These are phyloP conservation scores for Porogramme epimiltina DNA, from an alignment of 1,284 basidiomycete genomes.

Conservation along the genomic window DNA sequence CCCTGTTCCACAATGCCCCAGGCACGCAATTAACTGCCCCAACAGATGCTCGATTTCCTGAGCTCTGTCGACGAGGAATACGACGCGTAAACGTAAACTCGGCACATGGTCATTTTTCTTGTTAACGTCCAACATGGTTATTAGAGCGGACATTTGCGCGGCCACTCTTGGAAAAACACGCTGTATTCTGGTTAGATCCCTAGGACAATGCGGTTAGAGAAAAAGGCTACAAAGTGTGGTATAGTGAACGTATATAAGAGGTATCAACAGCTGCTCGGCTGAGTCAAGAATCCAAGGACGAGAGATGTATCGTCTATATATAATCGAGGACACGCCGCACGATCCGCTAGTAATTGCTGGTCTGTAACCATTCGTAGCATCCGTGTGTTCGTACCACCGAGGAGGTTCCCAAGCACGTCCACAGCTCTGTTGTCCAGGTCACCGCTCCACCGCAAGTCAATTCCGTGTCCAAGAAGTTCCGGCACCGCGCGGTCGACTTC, in stretches of 20 bases:
- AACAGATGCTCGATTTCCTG: slow-evolving; percentile 35
- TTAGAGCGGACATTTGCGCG: no score
- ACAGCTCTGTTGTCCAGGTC: slow-evolving; percentile 4
- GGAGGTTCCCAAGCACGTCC: slow-evolving; percentile 17
- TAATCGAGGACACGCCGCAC: slow-evolving; percentile 1
- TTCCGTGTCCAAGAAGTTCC: slow-evolving; percentile 3
- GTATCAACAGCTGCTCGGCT: no score
- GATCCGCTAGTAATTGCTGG: slow-evolving; percentile 1
- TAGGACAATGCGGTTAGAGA: no score
- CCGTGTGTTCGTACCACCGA: slow-evolving; percentile 6
- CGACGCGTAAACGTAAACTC: slow-evolving; percentile 7
- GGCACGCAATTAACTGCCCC: neutral
- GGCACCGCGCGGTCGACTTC: slow-evolving; percentile 8
- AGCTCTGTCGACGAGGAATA: slow-evolving; percentile 32
- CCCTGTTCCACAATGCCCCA: neutral
- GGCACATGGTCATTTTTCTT: no score
- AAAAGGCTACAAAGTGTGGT: no score
- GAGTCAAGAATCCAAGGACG: slow-evolving; percentile 5
- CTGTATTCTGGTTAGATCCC: no score
- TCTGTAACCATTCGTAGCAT: slow-evolving; percentile 9
- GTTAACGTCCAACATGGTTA: no score
- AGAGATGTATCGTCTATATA: slow-evolving; percentile 15
- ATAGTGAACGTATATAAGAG: no score
- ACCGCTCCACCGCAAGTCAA: slow-evolving; percentile 12
- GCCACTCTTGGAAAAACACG: no score